These are phyloP conservation scores for Scheffersomyces segobiensis DNA, from an alignment of 1,139 yeast genomes.

Conservation along the genomic window DNA sequence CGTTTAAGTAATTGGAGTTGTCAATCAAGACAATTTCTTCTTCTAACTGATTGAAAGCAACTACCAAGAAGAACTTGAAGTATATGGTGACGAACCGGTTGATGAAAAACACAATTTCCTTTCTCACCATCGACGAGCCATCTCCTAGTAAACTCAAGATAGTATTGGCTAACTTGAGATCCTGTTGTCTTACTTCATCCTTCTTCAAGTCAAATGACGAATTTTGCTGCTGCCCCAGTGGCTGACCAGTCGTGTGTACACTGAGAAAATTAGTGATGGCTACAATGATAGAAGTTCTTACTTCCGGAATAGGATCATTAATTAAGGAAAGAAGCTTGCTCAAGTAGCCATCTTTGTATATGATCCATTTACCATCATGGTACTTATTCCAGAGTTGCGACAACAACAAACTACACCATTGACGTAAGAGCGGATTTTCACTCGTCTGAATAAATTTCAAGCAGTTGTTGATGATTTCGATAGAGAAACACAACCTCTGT, in stretches of 20 bases:
- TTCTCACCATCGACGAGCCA: constrained; percentile 86
- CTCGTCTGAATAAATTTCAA: constrained; percentile 65
- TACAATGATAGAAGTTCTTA: constrained; percentile 78
- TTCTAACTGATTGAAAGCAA: constrained; percentile 83
- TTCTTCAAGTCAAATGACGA: constrained; percentile 19
- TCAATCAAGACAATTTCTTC: constrained; percentile 75
- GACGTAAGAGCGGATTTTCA: constrained; percentile 83
- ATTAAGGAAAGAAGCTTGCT: constrained; percentile 58
- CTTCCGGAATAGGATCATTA: constrained; percentile 93
- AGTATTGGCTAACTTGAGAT: constrained; percentile 51
- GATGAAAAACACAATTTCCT: constrained; percentile 78
- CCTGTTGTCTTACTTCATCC: constrained; percentile 56
- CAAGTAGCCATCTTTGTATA: constrained; percentile 65
- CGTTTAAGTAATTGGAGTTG: constrained; percentile 58
- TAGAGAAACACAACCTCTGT: constrained; percentile 74
- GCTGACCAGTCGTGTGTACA: constrained; percentile 31
- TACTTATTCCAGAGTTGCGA: constrained; percentile 77
- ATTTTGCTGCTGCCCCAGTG: constrained; percentile 14
- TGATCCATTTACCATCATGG: constrained; percentile 74
- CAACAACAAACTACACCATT: constrained; percentile 84
- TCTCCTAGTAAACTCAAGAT: constrained; percentile 62
- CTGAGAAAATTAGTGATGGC: constrained; percentile 75
- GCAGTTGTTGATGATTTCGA: constrained; percentile 71
- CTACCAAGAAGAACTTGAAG: constrained; percentile 73
- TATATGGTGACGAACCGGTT: constrained; percentile 74